Percentiles rank a stretch among this genome's conserved stretches.
Conservation (phyloP, 1,284 basidiomycete genomes). For the Boletus smithii region DNA sequence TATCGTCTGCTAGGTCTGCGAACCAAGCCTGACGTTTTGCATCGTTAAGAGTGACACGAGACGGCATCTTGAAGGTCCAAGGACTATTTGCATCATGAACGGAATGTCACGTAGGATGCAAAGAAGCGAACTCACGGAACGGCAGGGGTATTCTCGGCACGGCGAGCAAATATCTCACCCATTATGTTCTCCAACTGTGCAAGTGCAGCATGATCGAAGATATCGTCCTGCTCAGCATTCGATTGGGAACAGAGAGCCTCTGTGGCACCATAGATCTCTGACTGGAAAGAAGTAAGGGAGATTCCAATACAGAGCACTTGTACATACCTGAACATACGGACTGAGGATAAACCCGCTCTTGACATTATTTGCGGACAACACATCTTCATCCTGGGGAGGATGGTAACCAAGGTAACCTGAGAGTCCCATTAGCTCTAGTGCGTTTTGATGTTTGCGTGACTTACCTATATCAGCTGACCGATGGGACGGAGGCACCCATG, state of each 20-base stretch:
- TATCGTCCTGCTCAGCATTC: slow-evolving; percentile 47
- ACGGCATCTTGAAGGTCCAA: slow-evolving; percentile 80
- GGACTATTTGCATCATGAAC: slow-evolving; percentile 42
- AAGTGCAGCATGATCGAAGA: slow-evolving; percentile 55
- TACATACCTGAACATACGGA: slow-evolving; percentile 56
- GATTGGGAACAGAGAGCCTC: slow-evolving; percentile 59
- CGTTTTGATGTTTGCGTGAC: slow-evolving; percentile 11
- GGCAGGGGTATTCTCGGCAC: slow-evolving; percentile 49
- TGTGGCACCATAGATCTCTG: slow-evolving; percentile 28
- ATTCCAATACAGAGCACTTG: neutral
- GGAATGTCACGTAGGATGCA: neutral
- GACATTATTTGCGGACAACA: slow-evolving; percentile 72
- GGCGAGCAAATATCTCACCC: slow-evolving; percentile 72
- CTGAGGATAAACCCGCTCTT: slow-evolving; percentile 72
- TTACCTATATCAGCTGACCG: slow-evolving; percentile 64
- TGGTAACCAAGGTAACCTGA: slow-evolving; percentile 84
- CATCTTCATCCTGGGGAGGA: slow-evolving; percentile 88
- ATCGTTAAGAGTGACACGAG: slow-evolving; percentile 88
- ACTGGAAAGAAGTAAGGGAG: slow-evolving; percentile 27
- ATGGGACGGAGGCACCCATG: slow-evolving; percentile 68
- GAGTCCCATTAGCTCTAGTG: slow-evolving; percentile 4
- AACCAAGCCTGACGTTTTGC: slow-evolving; percentile 87
- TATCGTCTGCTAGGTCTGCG: slow-evolving; percentile 84
- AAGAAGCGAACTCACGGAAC: slow-evolving; percentile 53
- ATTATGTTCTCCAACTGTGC: slow-evolving; percentile 75